Evolutionary conservation across 2,329 filamentous ascomycete genomes (phyloP).

Genomic region (Botrytis sinoallii): DNA sequence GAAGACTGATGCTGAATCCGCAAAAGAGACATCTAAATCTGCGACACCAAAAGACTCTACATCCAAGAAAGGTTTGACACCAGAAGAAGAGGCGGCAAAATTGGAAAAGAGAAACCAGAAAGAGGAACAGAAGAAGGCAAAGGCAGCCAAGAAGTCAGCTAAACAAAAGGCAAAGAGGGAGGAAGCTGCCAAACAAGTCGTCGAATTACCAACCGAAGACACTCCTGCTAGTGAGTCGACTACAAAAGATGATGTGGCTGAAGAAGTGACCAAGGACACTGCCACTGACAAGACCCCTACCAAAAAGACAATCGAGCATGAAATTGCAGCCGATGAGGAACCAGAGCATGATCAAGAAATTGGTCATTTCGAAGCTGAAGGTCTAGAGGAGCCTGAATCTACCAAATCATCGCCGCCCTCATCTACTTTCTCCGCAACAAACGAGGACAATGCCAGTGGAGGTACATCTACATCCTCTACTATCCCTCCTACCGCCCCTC

Average conservation of each 20-base stretch:
- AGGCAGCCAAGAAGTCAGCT: slow-evolving; percentile 45
- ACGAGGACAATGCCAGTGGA: slow-evolving; percentile 54
- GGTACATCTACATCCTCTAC: slow-evolving; percentile 70
- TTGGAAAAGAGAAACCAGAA: slow-evolving; percentile 31
- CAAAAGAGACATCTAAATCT: slow-evolving; percentile 29
- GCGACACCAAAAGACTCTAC: slow-evolving; percentile 40
- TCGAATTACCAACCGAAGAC: slow-evolving; percentile 16
- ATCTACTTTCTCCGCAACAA: slow-evolving; percentile 56
- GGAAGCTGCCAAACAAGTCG: slow-evolving; percentile 16
- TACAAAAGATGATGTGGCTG: slow-evolving; percentile 16
- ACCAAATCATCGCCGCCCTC: slow-evolving; percentile 43
- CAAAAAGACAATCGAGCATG: slow-evolving; percentile 22
- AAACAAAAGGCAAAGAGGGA: slow-evolving; percentile 39
- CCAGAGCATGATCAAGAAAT: slow-evolving; percentile 37
- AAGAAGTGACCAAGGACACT: slow-evolving; percentile 19
- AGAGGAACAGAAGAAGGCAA: slow-evolving; percentile 37
- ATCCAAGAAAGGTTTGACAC: slow-evolving; percentile 24
- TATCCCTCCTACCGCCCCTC: slow-evolving; percentile 56
- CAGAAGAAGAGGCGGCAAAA: slow-evolving; percentile 10
- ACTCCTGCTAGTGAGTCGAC: slow-evolving; percentile 31
- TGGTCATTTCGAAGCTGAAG: slow-evolving; percentile 46
- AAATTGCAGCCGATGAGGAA: slow-evolving; percentile 31
- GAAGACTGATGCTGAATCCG: slow-evolving; percentile 41
- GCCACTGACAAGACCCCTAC: slow-evolving; percentile 19
- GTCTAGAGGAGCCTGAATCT: slow-evolving; percentile 47